Percentiles rank a stretch among this genome's conserved stretches.
Evolutionary conservation across 352 stramenopile species (phyloP).

Genomic region (Phytophthora hibernalis): DNA sequence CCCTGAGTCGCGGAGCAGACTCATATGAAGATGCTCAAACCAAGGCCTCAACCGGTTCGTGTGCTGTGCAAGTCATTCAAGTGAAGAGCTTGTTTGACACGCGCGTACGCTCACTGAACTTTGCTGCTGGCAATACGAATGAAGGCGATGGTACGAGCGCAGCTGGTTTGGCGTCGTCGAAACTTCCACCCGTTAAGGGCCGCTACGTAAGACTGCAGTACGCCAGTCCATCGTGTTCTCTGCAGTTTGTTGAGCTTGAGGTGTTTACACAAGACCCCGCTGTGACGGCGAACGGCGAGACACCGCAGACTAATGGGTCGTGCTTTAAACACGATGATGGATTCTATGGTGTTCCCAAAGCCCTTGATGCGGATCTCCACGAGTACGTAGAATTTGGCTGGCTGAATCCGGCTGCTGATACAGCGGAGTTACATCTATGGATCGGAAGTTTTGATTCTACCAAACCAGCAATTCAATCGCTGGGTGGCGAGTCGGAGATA

Average conservation of each 20-base stretch:
- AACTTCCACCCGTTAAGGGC: constrained; percentile 25
- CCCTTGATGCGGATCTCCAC: constrained; percentile 44
- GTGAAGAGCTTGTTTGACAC: constrained; percentile 32
- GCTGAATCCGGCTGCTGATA: constrained; percentile 50
- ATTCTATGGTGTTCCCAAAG: constrained; percentile 60
- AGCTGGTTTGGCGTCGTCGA: background rate
- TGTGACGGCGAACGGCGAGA: background rate
- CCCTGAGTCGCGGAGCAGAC: constrained; percentile 25
- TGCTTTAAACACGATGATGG: constrained; percentile 49
- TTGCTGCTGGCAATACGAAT: background rate
- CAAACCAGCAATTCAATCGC: constrained; percentile 64
- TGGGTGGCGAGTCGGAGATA: constrained; percentile 19
- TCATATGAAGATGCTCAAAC: constrained; percentile 31
- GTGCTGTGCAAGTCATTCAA: constrained; percentile 32
- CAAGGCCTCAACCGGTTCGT: constrained; percentile 14
- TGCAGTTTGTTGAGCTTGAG: constrained; percentile 79
- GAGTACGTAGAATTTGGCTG: constrained; percentile 71
- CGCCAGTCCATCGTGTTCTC: constrained; percentile 38
- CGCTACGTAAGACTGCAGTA: constrained; percentile 74
- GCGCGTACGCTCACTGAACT: constrained; percentile 34
- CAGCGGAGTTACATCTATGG: constrained; percentile 62
- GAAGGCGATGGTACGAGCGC: background rate
- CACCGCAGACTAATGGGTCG: background rate
- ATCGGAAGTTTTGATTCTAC: constrained; percentile 69
- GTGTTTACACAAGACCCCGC: constrained; percentile 43